Evolutionary conservation across 192 early-diverging fungal genomes (phyloP).

Genomic region (Coemansia guatemalensis): DNA sequence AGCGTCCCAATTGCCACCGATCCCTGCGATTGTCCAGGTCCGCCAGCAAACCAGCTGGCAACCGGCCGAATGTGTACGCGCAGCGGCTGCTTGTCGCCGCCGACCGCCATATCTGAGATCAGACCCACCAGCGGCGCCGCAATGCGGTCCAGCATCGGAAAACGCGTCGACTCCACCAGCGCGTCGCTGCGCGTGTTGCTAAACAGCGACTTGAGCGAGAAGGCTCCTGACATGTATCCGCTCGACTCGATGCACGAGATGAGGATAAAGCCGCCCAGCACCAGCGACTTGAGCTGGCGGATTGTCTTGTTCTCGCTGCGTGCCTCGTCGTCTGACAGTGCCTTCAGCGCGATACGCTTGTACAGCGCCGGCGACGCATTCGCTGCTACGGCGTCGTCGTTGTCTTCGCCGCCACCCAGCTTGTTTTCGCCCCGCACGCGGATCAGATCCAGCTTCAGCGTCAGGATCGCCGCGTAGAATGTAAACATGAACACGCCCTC

Average conservation of each 20-base stretch:
- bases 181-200: slow-evolving; percentile 17
- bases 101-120: slow-evolving; percentile 9
- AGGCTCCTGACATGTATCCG: slow-evolving; percentile 44
- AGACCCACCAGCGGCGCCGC: slow-evolving; percentile 34
- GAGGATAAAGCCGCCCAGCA: slow-evolving; percentile 46
- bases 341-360: slow-evolving; percentile 60
- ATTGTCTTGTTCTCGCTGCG: slow-evolving; percentile 54
- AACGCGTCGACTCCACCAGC: slow-evolving; percentile 34
- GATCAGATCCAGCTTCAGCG: slow-evolving; percentile 82
- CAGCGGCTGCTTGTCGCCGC: slow-evolving; percentile 9
- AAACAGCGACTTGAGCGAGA: slow-evolving; percentile 41
- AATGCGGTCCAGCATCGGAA: slow-evolving; percentile 36
- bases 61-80: slow-evolving; percentile 41
- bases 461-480: slow-evolving; percentile 81
- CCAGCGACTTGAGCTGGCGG: slow-evolving; percentile 49
- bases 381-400: slow-evolving; percentile 17
- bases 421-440: slow-evolving; percentile 48
- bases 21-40: background rate
- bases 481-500: slow-evolving; percentile 84
- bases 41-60: slow-evolving; percentile 23
- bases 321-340: slow-evolving; percentile 58
- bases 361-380: slow-evolving; percentile 57
- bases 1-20: slow-evolving; percentile 4
- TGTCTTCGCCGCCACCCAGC: slow-evolving; percentile 22
- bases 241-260: slow-evolving; percentile 48